Evolutionary conservation across 2,329 filamentous ascomycete genomes (phyloP).

Genomic region (Dendrostoma leiphaemia): DNA sequence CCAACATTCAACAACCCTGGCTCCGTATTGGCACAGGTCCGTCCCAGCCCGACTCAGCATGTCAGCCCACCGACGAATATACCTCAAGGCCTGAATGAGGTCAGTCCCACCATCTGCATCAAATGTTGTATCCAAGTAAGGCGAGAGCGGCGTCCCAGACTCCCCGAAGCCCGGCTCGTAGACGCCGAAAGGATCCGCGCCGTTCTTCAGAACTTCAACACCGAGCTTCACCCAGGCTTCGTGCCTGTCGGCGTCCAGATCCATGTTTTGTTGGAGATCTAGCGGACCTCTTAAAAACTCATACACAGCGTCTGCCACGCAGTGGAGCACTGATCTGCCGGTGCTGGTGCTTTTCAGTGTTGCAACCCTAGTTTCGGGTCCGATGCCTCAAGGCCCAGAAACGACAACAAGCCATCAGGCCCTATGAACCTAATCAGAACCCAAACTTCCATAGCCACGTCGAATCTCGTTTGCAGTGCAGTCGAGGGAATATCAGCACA

Average conservation of each 20-base stretch:
- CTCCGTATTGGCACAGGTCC: background rate
- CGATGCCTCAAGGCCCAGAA: background rate
- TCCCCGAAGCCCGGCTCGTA: background rate
- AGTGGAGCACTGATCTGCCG: background rate
- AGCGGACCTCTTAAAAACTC: background rate
- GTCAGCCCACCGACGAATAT: background rate
- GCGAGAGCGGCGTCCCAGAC: no score
- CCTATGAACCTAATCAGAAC: background rate
- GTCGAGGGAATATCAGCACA: background rate
- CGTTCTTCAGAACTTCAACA: background rate
- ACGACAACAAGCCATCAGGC: background rate
- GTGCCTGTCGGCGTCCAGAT: no score
- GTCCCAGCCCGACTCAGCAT: background rate
- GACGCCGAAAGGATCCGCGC: background rate
- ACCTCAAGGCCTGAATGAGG: background rate
- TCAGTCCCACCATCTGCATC: no score
- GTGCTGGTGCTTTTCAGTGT: background rate
- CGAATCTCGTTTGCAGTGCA: background rate
- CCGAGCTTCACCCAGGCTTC: background rate
- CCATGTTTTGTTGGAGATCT: background rate
- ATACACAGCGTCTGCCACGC: background rate
- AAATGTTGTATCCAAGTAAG: no score
- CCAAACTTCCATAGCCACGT: background rate
- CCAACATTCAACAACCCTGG: background rate
- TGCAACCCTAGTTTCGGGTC: background rate